Conservation (phyloP, 805 yeast species). For the Saccharomycopsis schoenii region DNA sequence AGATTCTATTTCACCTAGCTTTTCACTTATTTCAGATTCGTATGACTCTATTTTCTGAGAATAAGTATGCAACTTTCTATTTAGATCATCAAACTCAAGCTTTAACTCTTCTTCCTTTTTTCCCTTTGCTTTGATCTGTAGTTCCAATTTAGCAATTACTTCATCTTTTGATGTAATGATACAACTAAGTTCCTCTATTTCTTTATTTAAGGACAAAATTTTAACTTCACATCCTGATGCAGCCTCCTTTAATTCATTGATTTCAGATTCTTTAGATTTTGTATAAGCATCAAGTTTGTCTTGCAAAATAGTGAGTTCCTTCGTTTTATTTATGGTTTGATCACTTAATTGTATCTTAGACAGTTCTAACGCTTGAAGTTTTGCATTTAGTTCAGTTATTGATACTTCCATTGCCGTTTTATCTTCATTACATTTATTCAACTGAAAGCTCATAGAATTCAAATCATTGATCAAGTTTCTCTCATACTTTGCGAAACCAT, state of each 20-base stretch:
- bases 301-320: background rate
- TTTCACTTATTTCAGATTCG: background rate
- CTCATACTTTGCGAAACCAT: conserved; percentile 17
- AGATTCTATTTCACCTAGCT: background rate
- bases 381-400: conserved; percentile 18
- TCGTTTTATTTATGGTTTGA: background rate
- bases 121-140: background rate
- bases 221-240: background rate
- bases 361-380: conserved; percentile 23
- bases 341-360: background rate
- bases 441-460: conserved; percentile 17
- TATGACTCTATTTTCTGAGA: background rate
- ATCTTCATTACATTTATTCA: conserved; percentile 19
- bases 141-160: conserved; percentile 1
- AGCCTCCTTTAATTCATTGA: background rate
- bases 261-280: background rate
- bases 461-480: conserved; percentile 16
- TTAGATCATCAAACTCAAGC: background rate
- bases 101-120: background rate
- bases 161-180: background rate
- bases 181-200: conserved; percentile 17
- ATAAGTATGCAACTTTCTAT: background rate
- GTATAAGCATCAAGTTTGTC: background rate
- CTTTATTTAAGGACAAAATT: conserved; percentile 21
- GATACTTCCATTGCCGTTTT: conserved; percentile 7